Conservation (phyloP, 768 basidiomycete genomes). For the Hygrophorus pudorinus region DNA sequence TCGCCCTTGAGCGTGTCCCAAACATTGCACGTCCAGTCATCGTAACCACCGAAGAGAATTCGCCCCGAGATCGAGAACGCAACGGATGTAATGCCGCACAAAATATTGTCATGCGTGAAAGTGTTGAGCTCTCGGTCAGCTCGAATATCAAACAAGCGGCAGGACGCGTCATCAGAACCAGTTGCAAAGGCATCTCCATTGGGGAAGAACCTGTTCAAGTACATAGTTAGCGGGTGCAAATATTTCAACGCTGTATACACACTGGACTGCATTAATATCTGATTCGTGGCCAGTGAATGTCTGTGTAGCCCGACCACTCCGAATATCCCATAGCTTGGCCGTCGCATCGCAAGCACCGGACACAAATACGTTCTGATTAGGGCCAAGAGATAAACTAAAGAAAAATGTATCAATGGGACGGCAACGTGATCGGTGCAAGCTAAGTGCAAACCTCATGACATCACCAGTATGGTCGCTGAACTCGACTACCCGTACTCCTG, state of each 20-base stretch:
- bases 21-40: conserved; percentile 99
- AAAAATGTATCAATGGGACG: conserved; percentile 8
- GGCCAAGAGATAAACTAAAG: conserved; percentile 81
- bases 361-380: conserved; percentile 92
- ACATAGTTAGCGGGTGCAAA: conserved; percentile 9
- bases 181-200: conserved; percentile 99
- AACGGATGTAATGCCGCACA: conserved; percentile 98
- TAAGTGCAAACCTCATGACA: conserved; percentile 83
- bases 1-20: conserved; percentile 99
- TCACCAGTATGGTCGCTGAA: conserved; percentile 99
- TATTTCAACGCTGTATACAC: conserved; percentile 25
- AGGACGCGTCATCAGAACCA: conserved; percentile 97
- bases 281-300: conserved; percentile 98
- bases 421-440: conserved; percentile 1
- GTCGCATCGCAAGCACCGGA: conserved; percentile 98
- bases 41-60: conserved; percentile 96
- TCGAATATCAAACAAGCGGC: conserved; percentile 94
- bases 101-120: conserved; percentile 97
- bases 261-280: conserved; percentile 99
- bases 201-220: conserved; percentile 80
- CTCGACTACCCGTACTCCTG: conserved; percentile 93
- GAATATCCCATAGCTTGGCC: conserved; percentile 98
- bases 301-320: conserved; percentile 94
- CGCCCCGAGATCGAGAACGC: conserved; percentile 98
- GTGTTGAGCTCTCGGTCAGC: conserved; percentile 95